These are phyloP conservation scores for Tolypocladium nubicola DNA, from an alignment of 2,329 filamentous ascomycete species.

Conservation along the genomic window DNA sequence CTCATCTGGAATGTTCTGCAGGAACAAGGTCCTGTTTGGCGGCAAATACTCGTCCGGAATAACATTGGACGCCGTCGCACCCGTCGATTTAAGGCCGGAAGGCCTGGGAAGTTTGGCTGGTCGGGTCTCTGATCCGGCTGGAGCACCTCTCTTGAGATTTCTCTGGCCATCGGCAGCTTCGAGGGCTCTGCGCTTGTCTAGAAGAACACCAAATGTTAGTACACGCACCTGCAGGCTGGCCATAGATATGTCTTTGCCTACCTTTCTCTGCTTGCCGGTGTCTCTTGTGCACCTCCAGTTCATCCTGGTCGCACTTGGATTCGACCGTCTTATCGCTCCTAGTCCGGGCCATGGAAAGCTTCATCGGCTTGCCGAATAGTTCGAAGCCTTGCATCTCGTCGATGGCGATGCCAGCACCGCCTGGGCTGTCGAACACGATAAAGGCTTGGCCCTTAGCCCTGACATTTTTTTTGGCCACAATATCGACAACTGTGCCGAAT, in stretches of 20 bases:
- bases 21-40: constrained; percentile 92
- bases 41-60: constrained; percentile 97
- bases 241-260: constrained; percentile 26
- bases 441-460: constrained; percentile 95
- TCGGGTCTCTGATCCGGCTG: constrained; percentile 38
- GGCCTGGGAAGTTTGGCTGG: constrained; percentile 54
- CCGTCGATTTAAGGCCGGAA: constrained; percentile 64
- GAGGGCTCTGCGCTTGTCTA: constrained; percentile 68
- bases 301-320: constrained; percentile 61
- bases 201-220: background rate
- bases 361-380: constrained; percentile 84
- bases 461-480: constrained; percentile 80
- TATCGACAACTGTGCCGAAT: constrained; percentile 76
- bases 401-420: constrained; percentile 70
- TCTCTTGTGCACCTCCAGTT: constrained; percentile 78
- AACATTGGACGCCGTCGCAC: constrained; percentile 54
- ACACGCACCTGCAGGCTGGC: background rate
- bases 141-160: constrained; percentile 54
- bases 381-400: constrained; percentile 89
- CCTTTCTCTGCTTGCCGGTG: constrained; percentile 82
- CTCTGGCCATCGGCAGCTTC: constrained; percentile 72
- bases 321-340: constrained; percentile 81
- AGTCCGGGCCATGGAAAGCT: constrained; percentile 69
- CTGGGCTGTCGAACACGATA: constrained; percentile 75
- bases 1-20: constrained; percentile 84